Evolutionary conservation across 2,329 filamentous ascomycete species (phyloP), one percentile per base, ranked within the genome.

Genomic region (Amauroascus verrucosus): DNA sequence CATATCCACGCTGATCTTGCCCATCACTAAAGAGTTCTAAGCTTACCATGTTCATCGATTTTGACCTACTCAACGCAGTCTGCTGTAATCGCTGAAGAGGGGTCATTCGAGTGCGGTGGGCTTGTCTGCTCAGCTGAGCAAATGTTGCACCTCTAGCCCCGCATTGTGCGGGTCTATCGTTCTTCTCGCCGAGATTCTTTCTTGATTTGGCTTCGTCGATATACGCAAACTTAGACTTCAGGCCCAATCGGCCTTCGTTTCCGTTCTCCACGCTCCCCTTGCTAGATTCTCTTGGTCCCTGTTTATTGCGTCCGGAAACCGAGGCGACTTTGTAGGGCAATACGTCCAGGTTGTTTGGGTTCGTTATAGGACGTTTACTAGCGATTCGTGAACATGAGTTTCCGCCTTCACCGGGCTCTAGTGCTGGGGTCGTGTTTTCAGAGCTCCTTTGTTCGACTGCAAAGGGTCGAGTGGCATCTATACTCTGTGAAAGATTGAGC

Each of bases 1-100:
- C 58, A 38, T 59, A 58, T 20, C 58, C 58, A n/a, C 49, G 54
- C 32, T 57, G 45, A n/a, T 41, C 32, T 30, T 35, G 18, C 26
- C 45, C 18, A 20, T 18, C 37, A 6, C 24, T 33, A 22, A 14
- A 20, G 30, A 20, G 24, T 16, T 30, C 20, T 5, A 30, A 24
- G 16, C 52, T 48, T 16, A 61, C 56, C 20, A 54, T 63, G 59
- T 59, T 70, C 59, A 65, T 64, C 44, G 63, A 73, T 55, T 58
- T 67, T 52, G 67, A 72, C 49, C 62, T 69, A 57, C 58, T 65
- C 46, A 70, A 63, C 18, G 70, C 71, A 32, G 58, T 64, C n/a
- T 68, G 66, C 6, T 70, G 67, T 46, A 74, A 58, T 20, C 71
- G 65, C 54, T 73, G 68, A 44, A 74, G 59, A 6, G 71, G 69